Conservation (phyloP, 2,329 filamentous ascomycete species). For the Scedosporium dehoogii region DNA sequence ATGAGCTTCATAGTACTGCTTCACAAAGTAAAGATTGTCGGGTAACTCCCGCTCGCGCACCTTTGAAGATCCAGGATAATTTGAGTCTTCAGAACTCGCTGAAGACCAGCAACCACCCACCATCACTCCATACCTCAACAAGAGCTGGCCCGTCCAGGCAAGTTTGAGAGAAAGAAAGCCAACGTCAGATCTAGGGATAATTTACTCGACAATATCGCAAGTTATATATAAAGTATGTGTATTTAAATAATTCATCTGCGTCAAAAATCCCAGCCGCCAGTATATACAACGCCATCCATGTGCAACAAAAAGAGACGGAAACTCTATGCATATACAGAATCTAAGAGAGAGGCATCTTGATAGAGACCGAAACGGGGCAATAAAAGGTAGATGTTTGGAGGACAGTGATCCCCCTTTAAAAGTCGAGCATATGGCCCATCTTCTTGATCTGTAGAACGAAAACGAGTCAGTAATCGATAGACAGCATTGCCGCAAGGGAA, state of each 20-base stretch:
- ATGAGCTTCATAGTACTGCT: too few species aligned
- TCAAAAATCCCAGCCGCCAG: background rate
- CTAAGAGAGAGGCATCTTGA: background rate
- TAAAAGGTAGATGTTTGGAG: background rate
- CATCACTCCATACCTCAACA: too few species aligned
- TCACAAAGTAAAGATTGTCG: too few species aligned
- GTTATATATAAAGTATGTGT: background rate
- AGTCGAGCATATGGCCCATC: conserved; percentile 72
- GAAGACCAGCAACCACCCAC: too few species aligned
- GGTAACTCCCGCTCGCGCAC: too few species aligned
- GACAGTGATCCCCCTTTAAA: conserved; percentile 20
- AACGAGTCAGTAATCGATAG: background rate
- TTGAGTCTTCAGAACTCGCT: too few species aligned
- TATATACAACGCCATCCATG: background rate
- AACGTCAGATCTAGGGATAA: too few species aligned
- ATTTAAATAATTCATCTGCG: background rate
- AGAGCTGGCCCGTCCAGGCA: too few species aligned
- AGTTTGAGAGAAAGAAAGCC: too few species aligned
- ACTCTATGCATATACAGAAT: background rate
- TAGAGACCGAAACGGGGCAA: background rate
- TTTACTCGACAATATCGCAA: background rate
- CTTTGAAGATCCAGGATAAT: too few species aligned
- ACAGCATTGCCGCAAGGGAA: too few species aligned
- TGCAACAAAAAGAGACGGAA: background rate
- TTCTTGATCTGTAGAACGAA: conserved; percentile 57